A percentile compares a stretch with the other conserved stretches of the same genome.
phyloP scores from a whole-genome alignment of 2,329 filamentous ascomycete species.

The Dothistroma pini region DNA sequence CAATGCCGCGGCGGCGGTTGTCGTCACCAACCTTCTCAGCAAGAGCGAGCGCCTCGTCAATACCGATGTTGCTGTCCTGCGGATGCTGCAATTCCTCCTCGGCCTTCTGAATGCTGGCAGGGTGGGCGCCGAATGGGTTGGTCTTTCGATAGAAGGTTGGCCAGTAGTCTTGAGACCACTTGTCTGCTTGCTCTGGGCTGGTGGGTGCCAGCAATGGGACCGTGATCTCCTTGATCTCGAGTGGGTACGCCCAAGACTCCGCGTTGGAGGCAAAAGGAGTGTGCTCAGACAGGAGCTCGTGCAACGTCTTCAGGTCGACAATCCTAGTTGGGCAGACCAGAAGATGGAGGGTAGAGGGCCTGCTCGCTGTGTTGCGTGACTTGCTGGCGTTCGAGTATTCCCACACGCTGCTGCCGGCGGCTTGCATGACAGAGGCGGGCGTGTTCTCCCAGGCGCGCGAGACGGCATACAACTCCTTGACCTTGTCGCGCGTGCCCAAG shows the following conservation, averaged over 20 bases:
- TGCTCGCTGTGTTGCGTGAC: conserved; percentile 47
- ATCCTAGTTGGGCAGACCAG: conserved; percentile 50
- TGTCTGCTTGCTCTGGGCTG: conserved; percentile 67
- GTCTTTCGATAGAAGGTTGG: conserved; percentile 82
- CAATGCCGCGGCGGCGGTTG: conserved; percentile 55
- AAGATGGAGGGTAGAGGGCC: conserved; percentile 45
- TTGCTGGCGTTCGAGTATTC: conserved; percentile 58
- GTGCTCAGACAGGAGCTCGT: conserved; percentile 37
- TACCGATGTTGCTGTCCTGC: conserved; percentile 45
- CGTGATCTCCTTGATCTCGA: conserved; percentile 60
- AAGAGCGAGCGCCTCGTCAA: conserved; percentile 60
- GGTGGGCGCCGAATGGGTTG: conserved; percentile 81
- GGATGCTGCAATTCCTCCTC: conserved; percentile 60
- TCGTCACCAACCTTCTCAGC: conserved; percentile 60
- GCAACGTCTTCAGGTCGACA: conserved; percentile 54
- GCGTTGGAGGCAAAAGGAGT: conserved; percentile 39
- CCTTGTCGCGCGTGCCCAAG: conserved; percentile 30
- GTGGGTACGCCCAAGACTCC: conserved; percentile 37
- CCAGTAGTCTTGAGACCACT: conserved; percentile 77
- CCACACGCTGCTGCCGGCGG: conserved; percentile 39
- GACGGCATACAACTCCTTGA: conserved; percentile 34
- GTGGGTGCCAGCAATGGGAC: conserved; percentile 72
- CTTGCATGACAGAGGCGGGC: conserved; percentile 31
- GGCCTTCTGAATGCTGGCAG: conserved; percentile 66
- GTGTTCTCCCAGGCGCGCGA: conserved; percentile 33